Evolutionary conservation across 768 basidiomycete genomes (phyloP).

Genomic region (Russula abietina): DNA sequence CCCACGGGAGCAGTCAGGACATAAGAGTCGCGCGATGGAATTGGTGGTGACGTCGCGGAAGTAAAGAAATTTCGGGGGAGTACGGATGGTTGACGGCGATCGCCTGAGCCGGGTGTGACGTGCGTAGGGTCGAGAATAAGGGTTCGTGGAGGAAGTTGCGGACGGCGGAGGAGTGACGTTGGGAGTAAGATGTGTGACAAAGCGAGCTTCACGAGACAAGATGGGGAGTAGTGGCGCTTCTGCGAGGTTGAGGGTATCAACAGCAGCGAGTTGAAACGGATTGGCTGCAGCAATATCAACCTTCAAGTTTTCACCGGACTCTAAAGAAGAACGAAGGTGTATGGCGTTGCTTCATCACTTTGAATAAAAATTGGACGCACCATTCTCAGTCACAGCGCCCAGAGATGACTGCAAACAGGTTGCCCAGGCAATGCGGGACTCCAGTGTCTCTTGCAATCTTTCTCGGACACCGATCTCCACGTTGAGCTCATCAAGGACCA

Average conservation of each 20-base stretch:
- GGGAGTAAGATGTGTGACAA: constrained; percentile 24
- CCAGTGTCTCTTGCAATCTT: constrained; percentile 37
- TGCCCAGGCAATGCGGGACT: constrained; percentile 45
- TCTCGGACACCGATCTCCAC: constrained; percentile 41
- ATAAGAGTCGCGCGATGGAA: constrained; percentile 36
- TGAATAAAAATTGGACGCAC: background rate
- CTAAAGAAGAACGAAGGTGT: background rate
- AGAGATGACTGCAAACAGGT: constrained; percentile 36
- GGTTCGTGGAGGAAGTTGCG: constrained; percentile 25
- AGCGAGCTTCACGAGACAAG: constrained; percentile 31
- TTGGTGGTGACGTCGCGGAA: constrained; percentile 34
- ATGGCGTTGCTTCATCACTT: background rate
- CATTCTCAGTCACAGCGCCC: constrained; percentile 16
- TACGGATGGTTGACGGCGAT: constrained; percentile 27
- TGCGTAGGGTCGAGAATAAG: constrained; percentile 27
- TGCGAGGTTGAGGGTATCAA: constrained; percentile 39
- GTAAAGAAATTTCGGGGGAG: constrained; percentile 30
- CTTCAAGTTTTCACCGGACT: background rate
- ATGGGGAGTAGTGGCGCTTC: constrained; percentile 38
- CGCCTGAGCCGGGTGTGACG: constrained; percentile 27
- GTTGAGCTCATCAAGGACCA: constrained; percentile 38
- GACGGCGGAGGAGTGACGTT: constrained; percentile 25
- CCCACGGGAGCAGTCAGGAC: constrained; percentile 40
- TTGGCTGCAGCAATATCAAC: background rate
- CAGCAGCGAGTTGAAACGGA: constrained; percentile 37